Conservation (phyloP, 192 early-diverging fungal species). For the Spizellomyces punctatus region DNA sequence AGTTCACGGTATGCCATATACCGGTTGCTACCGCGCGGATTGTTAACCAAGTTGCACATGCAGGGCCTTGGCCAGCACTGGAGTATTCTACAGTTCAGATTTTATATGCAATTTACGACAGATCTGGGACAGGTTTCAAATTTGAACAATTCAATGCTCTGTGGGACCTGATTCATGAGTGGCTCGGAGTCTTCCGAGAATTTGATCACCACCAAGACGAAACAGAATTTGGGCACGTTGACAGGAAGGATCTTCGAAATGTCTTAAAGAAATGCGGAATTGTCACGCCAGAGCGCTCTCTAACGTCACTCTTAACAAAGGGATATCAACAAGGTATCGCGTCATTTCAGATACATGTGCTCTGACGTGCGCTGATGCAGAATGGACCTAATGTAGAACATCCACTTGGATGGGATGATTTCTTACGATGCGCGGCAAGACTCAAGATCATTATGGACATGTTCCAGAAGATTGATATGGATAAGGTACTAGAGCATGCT, state of each 20-base stretch:
- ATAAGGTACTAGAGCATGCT: background rate
- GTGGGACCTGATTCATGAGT: conserved; percentile 20
- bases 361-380: no score
- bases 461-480: conserved; percentile 20
- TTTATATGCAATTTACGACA: conserved; percentile 22
- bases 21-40: background rate
- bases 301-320: conserved; percentile 11
- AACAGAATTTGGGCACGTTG: conserved; percentile 22
- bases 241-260: conserved; percentile 12
- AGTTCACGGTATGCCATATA: background rate
- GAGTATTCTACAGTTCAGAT: conserved; percentile 16
- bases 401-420: conserved; percentile 34
- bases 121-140: conserved; percentile 9
- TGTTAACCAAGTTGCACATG: background rate
- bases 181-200: conserved; percentile 21
- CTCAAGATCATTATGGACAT: conserved; percentile 23
- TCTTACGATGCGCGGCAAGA: conserved; percentile 15
- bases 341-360: background rate
- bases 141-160: conserved; percentile 22
- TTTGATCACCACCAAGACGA: conserved; percentile 22
- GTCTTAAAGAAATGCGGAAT: conserved; percentile 25
- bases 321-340: conserved; percentile 5
- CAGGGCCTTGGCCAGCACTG: conserved; percentile 32
- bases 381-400: background rate
- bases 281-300: conserved; percentile 8